A percentile compares a stretch with the other conserved stretches of the same genome.
phyloP scores from a whole-genome alignment of 169 alveolate genomes.

The Perkinsus marinus region DNA sequence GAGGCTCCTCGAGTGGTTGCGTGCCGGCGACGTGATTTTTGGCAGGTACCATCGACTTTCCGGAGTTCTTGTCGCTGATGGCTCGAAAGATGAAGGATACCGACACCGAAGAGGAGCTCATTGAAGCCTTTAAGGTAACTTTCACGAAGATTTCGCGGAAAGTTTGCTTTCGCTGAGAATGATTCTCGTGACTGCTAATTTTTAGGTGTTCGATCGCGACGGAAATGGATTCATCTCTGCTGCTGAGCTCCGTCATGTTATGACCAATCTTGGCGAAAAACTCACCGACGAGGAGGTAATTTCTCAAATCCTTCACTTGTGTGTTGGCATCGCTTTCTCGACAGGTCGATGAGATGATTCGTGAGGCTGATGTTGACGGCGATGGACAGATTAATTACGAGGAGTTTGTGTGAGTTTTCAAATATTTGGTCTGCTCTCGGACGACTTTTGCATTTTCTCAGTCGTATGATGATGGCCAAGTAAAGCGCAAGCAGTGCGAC shows the following conservation, averaged over 20 bases:
- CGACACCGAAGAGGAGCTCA: slow-evolving; percentile 96
- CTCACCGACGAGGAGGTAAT: slow-evolving; percentile 84
- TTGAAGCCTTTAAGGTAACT: slow-evolving; percentile 81
- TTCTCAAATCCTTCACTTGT: not conserved
- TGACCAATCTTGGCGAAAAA: slow-evolving; percentile 90
- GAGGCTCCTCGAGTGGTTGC: not conserved
- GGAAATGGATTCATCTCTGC: slow-evolving; percentile 87
- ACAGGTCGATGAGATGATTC: slow-evolving; percentile 84
- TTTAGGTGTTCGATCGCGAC: slow-evolving; percentile 86
- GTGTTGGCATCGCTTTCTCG: not conserved
- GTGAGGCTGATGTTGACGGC: slow-evolving; percentile 94
- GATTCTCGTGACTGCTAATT: not conserved
- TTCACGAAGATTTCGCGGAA: too few species aligned
- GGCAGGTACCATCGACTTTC: slow-evolving; percentile 88
- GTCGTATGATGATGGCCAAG: not conserved
- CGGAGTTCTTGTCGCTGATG: slow-evolving; percentile 96
- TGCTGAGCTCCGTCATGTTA: slow-evolving; percentile 88
- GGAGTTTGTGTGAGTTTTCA: slow-evolving; percentile 83
- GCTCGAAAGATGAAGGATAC: slow-evolving; percentile 98
- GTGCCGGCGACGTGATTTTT: not conserved
- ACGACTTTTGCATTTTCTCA: not conserved
- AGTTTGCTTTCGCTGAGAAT: slow-evolving; percentile 84
- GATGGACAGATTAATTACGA: slow-evolving; percentile 90
- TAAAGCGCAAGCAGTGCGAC: not conserved
- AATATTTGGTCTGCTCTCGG: slow-evolving; percentile 42